Percentiles rank a stretch among this genome's conserved stretches.
Conservation (phyloP, 78 protist species). For the Emiliania huxleyi region DNA sequence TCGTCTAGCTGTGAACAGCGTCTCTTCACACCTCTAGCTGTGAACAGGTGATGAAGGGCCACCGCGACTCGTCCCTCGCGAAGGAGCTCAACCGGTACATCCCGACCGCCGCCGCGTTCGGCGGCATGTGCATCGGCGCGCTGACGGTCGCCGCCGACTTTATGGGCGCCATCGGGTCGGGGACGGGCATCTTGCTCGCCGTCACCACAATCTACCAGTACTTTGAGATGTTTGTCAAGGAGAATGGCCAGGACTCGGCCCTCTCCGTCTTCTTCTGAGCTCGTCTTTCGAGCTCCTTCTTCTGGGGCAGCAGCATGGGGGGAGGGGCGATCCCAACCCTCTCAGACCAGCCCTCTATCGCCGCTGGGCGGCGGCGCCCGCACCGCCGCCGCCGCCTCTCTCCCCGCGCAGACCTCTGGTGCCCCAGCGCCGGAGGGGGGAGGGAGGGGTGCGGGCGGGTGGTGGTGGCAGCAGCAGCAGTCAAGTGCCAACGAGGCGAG, state of each 20-base stretch:
- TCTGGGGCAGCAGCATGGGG: neutral
- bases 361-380: neutral
- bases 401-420: too few relatives aligned
- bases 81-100: conserved; percentile 94
- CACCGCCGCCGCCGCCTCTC: too few relatives aligned
- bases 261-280: conserved; percentile 32
- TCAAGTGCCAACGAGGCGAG: too few relatives aligned
- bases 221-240: conserved; percentile 94
- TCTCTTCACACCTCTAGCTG: too few relatives aligned
- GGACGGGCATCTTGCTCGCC: conserved; percentile 99
- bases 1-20: too few relatives aligned
- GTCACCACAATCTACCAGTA: conserved; percentile 97
- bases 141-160: conserved; percentile 97
- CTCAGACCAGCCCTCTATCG: neutral
- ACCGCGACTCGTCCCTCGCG: conserved; percentile 72
- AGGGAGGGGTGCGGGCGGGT: too few relatives aligned
- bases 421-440: too few relatives aligned
- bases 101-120: conserved; percentile 99
- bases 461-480: too few relatives aligned
- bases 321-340: neutral
- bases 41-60: conserved; percentile 70
- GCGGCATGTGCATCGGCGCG: conserved; percentile 99
- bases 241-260: conserved; percentile 80
- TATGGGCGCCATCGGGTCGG: conserved; percentile 92
- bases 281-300: neutral